Evolutionary conservation across 2,329 filamentous ascomycete genomes (phyloP).

Genomic region (Coniella vitis): DNA sequence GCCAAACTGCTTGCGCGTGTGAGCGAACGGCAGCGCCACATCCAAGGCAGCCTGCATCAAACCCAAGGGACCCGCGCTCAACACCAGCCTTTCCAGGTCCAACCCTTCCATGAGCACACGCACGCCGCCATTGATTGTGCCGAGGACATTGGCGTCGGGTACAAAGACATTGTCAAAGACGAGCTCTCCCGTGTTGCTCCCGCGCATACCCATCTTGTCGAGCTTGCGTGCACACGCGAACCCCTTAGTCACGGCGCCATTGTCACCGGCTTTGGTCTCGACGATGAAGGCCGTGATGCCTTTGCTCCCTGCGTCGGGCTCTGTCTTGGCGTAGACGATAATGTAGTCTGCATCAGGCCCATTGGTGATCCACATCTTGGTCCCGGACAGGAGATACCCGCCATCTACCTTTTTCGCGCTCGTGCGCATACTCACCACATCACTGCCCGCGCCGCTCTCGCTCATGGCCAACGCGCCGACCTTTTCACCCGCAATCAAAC

Average conservation of each 20-base stretch:
- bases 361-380: conserved; percentile 99
- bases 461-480: conserved; percentile 93
- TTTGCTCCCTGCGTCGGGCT: conserved; percentile 71
- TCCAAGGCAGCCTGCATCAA: conserved; percentile 92
- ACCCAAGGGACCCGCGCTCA: conserved; percentile 83
- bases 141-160: conserved; percentile 73
- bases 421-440: conserved; percentile 94
- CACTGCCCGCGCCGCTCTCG: conserved; percentile 82
- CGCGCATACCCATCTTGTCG: conserved; percentile 97
- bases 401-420: conserved; percentile 74
- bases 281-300: conserved; percentile 95
- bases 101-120: conserved; percentile 93
- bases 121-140: conserved; percentile 73
- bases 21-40: conserved; percentile 78
- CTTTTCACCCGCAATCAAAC: conserved; percentile 69
- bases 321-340: conserved; percentile 95
- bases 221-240: conserved; percentile 87
- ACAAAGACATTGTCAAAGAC: conserved; percentile 90
- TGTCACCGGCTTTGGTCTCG: conserved; percentile 49
- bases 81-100: conserved; percentile 86
- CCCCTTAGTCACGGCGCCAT: conserved; percentile 41
- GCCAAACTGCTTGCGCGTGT: conserved; percentile 84
- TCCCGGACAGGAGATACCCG: conserved; percentile 78
- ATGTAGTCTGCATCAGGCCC: conserved; percentile 89
- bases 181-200: conserved; percentile 91